Base-by-base conservation (phyloP, 2,329 filamentous ascomycete genomes). In the Fusarium ramigenum region DNA sequence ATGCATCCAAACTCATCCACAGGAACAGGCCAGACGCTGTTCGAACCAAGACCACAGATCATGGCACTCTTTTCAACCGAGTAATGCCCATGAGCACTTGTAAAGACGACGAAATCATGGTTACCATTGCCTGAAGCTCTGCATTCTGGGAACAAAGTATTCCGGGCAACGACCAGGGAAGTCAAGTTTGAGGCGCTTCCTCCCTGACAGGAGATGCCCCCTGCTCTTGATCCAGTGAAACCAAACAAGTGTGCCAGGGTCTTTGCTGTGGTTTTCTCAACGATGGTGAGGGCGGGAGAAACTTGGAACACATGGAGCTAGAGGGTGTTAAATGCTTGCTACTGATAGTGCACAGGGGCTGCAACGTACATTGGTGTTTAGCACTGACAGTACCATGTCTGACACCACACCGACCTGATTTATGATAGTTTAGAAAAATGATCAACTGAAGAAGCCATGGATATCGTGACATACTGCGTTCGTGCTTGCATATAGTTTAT, bases 61-160 rank as follows among this genome's bases (percentile, higher is more conserved):
- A 96, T 92, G n/a, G 95, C 95, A 6, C 95, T 95, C 84, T 98
- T 98, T 78, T 97, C 94, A 32, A 98, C 90, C 9, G 92, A 95
- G 85, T 98, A 99, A 85, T 98, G 96, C 0, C 96, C 95, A 81
- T 98, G 95, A 2, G 88, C 90, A 74, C 91, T 94, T 6, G 96
- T 98, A 84, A 98, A 98, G 61, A 98, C 84, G 25, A 94, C 92
- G 77, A 98, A 96, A 25, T 88, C 86, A 70, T 86, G 82, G 8
- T 80, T 79, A 2, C 86, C 88, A 78, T 95, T 94, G 21, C 96
- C 96, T 3, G 88, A 81, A 0, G 84, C 84, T 82, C 97, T 97
- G 58, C 92, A 94, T 15, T 89, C 86, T 0, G 96, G 95, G 80
- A 91, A 97, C 5, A 98, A 87, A 0, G 89, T 92, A 84, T 97